Evolutionary conservation across 345 rosid genomes (phyloP).

Genomic region (Abelmoschus esculentus): DNA sequence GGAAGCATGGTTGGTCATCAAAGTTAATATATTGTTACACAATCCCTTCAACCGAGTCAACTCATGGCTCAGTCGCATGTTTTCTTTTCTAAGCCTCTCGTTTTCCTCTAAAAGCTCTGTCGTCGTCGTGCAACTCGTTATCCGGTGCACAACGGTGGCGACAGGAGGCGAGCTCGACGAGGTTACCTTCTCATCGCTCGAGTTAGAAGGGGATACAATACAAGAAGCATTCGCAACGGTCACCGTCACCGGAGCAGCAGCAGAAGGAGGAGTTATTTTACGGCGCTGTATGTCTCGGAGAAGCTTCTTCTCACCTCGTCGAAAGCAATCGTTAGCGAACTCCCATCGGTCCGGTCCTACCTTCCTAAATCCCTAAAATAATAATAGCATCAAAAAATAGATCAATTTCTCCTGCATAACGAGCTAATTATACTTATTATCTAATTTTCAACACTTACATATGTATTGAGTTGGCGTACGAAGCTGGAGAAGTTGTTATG

Average conservation of each 20-base stretch:
- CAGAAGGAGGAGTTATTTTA: constrained; percentile 42
- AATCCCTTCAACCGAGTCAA: constrained; percentile 54
- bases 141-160: constrained; percentile 25
- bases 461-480: constrained; percentile 93
- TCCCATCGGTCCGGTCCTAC: constrained; percentile 98
- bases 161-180: constrained; percentile 64
- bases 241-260: constrained; percentile 11
- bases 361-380: constrained; percentile 70
- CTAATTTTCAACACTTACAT: constrained; percentile 40
- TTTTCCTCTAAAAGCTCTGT: constrained; percentile 79
- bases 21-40: constrained; percentile 47
- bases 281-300: constrained; percentile 85
- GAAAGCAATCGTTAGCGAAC: constrained; percentile 71
- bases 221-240: constrained; percentile 22
- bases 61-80: constrained; percentile 56
- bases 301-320: constrained; percentile 64
- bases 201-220: constrained; percentile 50
- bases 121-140: constrained; percentile 60
- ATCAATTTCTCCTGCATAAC: not conserved
- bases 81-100: constrained; percentile 68
- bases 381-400: not conserved
- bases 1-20: constrained; percentile 56
- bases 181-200: constrained; percentile 72
- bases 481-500: constrained; percentile 94
- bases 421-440: not conserved